These are phyloP conservation scores for Dothideomycetidae sp. DNA, from an alignment of 2,329 filamentous ascomycete genomes.

Conservation along the genomic window DNA sequence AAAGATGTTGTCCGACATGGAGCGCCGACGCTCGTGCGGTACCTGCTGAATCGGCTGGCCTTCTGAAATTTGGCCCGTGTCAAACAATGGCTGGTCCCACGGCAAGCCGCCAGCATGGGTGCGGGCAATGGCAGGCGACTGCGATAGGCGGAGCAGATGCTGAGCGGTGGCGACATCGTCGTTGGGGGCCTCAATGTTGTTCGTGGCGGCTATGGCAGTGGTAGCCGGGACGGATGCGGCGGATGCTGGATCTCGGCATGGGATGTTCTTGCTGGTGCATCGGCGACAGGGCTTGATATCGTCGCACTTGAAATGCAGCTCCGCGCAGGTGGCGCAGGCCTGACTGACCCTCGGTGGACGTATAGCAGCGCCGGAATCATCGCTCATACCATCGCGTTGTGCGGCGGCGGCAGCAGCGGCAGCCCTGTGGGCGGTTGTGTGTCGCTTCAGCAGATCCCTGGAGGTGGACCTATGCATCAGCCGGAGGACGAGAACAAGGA, in stretches of 20 bases:
- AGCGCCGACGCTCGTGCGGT: no score
- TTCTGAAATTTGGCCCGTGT: no score
- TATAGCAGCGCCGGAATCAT: constrained; percentile 18
- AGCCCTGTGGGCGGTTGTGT: constrained; percentile 31
- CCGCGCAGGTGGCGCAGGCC: constrained; percentile 39
- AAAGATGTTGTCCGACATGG: no score
- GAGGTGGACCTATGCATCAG: background rate
- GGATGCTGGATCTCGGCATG: constrained; percentile 29
- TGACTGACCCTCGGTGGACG: constrained; percentile 31
- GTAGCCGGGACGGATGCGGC: no score
- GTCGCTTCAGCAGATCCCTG: constrained; percentile 38
- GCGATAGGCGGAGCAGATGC: constrained; percentile 3
- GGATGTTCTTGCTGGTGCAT: constrained; percentile 35
- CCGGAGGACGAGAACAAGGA: constrained; percentile 7
- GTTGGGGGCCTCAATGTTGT: no score
- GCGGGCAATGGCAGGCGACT: constrained; percentile 4
- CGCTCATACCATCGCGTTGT: constrained; percentile 18
- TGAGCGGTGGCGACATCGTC: constrained; percentile 20
- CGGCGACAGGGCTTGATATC: constrained; percentile 41
- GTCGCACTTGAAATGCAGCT: no score
- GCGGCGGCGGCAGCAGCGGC: constrained; percentile 22
- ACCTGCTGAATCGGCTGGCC: no score
- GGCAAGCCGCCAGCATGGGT: no score
- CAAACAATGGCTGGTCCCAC: no score
- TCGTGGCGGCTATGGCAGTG: no score